Evolutionary conservation across 495 filamentous ascomycete species (phyloP).

Genomic region (Monascus purpureus): DNA sequence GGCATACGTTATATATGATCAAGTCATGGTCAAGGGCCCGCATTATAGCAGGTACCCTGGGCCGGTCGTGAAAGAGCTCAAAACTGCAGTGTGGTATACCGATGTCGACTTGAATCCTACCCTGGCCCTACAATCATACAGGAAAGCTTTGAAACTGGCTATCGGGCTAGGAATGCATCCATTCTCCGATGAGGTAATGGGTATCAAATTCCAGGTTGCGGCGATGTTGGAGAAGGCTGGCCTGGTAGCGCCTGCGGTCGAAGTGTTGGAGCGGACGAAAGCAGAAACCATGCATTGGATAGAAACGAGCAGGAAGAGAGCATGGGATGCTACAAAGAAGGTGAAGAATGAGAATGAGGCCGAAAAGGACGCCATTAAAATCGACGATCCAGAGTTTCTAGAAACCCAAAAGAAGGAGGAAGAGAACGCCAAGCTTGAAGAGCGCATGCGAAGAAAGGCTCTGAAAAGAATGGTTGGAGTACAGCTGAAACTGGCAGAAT

Average conservation of each 20-base stretch:
- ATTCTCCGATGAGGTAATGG: constrained; percentile 78
- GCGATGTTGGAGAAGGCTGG: constrained; percentile 63
- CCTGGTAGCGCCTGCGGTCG: constrained; percentile 47
- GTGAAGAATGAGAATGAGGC: constrained; percentile 10
- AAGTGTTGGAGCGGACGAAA: constrained; percentile 51
- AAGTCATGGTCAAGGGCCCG: constrained; percentile 46
- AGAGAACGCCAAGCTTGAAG: constrained; percentile 33
- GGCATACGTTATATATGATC: constrained; percentile 41
- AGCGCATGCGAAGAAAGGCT: constrained; percentile 47
- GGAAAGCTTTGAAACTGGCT: constrained; percentile 55
- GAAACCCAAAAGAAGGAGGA: constrained; percentile 17
- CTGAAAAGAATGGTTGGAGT: constrained; percentile 60
- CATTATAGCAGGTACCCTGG: constrained; percentile 68
- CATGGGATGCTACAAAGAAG: constrained; percentile 14
- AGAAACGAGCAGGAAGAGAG: constrained; percentile 34
- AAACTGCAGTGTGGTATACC: constrained; percentile 76
- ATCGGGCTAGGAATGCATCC: constrained; percentile 64
- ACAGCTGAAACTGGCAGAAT: constrained; percentile 65
- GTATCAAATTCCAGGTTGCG: constrained; percentile 72
- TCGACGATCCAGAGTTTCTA: constrained; percentile 14
- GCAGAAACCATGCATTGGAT: constrained; percentile 42
- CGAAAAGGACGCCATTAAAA: constrained; percentile 7
- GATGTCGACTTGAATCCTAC: constrained; percentile 57
- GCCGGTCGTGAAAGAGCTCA: constrained; percentile 63
- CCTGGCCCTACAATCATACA: constrained; percentile 68